Evolutionary conservation across 2,329 filamentous ascomycete genomes (phyloP).

Genomic region (Alternaria metachromatica): DNA sequence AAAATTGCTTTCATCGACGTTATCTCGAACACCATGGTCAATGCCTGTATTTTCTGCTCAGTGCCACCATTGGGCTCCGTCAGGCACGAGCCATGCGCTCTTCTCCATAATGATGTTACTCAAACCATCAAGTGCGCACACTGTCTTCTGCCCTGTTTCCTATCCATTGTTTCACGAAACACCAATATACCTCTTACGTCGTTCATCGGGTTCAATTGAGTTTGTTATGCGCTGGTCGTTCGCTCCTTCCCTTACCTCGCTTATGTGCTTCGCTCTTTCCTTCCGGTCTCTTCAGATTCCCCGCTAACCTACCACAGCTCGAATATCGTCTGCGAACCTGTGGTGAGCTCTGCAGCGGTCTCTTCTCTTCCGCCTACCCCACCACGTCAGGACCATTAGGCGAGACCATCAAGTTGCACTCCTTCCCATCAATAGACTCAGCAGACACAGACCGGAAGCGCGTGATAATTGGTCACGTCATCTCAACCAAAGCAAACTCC

Average conservation of each 20-base stretch:
- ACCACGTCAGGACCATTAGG: constrained; percentile 53
- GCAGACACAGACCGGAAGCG: constrained; percentile 64
- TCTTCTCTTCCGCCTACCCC: constrained; percentile 75
- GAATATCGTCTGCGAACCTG: constrained; percentile 76
- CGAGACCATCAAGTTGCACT: constrained; percentile 61
- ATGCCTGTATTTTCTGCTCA: not conserved
- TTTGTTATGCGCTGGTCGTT: not conserved
- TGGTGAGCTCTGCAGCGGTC: constrained; percentile 77
- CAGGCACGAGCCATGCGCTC: constrained; percentile 18
- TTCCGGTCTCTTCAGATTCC: not conserved
- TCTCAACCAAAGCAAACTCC: constrained; percentile 73
- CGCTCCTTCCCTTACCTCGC: not conserved
- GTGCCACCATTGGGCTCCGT: constrained; percentile 21
- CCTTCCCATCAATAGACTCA: constrained; percentile 65
- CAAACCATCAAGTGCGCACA: not conserved
- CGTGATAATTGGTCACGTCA: constrained; percentile 77
- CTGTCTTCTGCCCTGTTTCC: not conserved
- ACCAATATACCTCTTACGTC: not conserved
- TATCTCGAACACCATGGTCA: not conserved
- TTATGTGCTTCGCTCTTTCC: constrained; percentile 8
- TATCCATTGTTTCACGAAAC: not conserved
- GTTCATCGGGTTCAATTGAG: not conserved
- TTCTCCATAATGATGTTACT: constrained; percentile 21
- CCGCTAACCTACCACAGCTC: constrained; percentile 60
- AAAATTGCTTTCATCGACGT: constrained; percentile 2